phyloP scores from a whole-genome alignment of 106 monocot genomes.

The Apostasia ramifera region DNA sequence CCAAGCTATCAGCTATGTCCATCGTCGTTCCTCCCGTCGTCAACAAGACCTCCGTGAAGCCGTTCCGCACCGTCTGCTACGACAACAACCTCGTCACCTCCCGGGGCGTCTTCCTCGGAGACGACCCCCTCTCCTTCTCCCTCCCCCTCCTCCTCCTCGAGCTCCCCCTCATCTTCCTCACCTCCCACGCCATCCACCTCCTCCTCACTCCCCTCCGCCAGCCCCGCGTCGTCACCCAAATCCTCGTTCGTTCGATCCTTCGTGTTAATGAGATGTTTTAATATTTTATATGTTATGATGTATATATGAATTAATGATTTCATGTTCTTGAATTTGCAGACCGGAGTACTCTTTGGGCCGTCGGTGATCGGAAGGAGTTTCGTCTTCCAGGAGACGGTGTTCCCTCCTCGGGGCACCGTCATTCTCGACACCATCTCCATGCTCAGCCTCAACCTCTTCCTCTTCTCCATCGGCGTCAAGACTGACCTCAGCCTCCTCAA shows the following conservation, averaged over 20 bases:
- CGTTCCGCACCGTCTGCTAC: slow-evolving; percentile 4
- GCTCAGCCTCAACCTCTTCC: slow-evolving; percentile 22
- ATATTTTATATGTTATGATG: not conserved
- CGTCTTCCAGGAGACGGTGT: not conserved
- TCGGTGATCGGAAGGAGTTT: slow-evolving; percentile 15
- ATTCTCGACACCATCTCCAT: slow-evolving; percentile 21
- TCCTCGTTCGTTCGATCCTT: slow-evolving; percentile 9
- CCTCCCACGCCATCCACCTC: slow-evolving; percentile 13
- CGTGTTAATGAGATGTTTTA: not conserved
- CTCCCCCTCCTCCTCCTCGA: slow-evolving; percentile 24
- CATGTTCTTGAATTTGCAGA: not conserved
- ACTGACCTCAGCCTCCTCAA: slow-evolving; percentile 34
- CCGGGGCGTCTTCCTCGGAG: slow-evolving; percentile 22
- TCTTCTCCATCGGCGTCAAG: slow-evolving; percentile 43
- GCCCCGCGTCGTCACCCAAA: slow-evolving; percentile 12
- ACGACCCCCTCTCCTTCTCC: slow-evolving; percentile 22
- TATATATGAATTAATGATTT: not conserved
- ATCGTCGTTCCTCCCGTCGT: not conserved
- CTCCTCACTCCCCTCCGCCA: slow-evolving; percentile 22
- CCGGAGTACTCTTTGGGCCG: slow-evolving; percentile 37
- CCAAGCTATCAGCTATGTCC: not conserved
- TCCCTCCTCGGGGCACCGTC: slow-evolving; percentile 16
- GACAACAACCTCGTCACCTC: slow-evolving; percentile 15
- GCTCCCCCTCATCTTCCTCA: slow-evolving; percentile 11
- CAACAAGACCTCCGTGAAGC: slow-evolving; percentile 11